A percentile compares a stretch with the other conserved stretches of the same genome.
phyloP scores from a whole-genome alignment of 306 rosid genomes.

The Rubus parviflorus region DNA sequence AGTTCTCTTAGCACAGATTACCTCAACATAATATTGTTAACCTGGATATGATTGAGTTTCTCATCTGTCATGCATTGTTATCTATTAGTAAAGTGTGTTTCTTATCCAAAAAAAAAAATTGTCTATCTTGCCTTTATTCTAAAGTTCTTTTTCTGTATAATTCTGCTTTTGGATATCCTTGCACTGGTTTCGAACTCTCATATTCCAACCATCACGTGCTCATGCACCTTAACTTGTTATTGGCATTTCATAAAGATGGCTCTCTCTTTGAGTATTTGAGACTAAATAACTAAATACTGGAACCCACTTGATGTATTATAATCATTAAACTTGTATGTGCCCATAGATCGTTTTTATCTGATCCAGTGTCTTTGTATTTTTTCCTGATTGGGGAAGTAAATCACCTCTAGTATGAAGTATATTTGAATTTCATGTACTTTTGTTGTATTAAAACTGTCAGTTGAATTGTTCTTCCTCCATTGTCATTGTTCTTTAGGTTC shows the following conservation, averaged over 20 bases:
- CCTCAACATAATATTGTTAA: background rate
- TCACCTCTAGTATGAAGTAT: background rate
- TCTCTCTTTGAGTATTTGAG: background rate
- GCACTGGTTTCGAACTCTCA: background rate
- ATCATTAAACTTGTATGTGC: background rate
- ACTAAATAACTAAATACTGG: background rate
- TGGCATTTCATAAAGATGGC: background rate
- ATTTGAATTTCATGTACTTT: background rate
- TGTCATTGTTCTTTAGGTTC: constrained; percentile 47
- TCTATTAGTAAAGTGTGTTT: background rate
- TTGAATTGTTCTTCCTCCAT: background rate
- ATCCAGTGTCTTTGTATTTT: background rate
- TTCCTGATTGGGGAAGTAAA: background rate
- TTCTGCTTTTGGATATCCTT: background rate
- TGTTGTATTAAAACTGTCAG: constrained; percentile 1
- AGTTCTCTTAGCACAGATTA: background rate
- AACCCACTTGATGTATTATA: background rate
- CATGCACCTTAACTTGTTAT: background rate
- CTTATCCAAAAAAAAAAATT: background rate
- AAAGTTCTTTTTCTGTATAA: background rate
- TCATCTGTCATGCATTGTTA: background rate
- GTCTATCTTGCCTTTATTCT: background rate
- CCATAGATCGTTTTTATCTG: background rate
- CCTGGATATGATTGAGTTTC: background rate
- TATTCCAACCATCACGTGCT: background rate